phyloP scores from a whole-genome alignment of 345 rosid species.

The Camelina hispida region DNA sequence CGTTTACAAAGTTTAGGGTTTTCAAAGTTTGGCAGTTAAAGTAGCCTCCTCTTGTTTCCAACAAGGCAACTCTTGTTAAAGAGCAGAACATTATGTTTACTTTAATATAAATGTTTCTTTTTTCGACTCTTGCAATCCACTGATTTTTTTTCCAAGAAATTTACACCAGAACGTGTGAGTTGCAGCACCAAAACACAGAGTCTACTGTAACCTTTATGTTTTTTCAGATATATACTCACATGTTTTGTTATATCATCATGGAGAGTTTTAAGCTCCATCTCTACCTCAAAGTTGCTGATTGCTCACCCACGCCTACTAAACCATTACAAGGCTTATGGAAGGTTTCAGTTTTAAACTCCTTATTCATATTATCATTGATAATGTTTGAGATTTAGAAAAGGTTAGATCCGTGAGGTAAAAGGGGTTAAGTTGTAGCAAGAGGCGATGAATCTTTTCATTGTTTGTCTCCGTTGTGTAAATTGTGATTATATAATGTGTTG shows the following conservation, averaged over 20 bases:
- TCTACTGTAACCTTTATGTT: neutral
- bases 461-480: neutral
- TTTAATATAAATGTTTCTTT: neutral
- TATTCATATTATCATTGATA: constrained; percentile 3
- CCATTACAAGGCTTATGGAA: constrained; percentile 95
- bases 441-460: neutral
- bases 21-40: neutral
- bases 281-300: constrained; percentile 62
- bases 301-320: constrained; percentile 61
- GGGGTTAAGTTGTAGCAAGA: neutral
- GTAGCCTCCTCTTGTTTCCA: no score
- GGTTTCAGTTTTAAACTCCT: constrained; percentile 46
- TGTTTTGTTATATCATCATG: constrained; percentile 45
- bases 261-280: constrained; percentile 19
- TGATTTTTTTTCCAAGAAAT: constrained; percentile 3
- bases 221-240: constrained; percentile 36
- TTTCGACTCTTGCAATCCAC: constrained; percentile 47
- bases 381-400: constrained; percentile 7
- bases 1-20: neutral
- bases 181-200: constrained; percentile 14
- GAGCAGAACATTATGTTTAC: no score
- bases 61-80: no score
- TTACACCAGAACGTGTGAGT: constrained; percentile 20
- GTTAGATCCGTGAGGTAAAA: neutral
- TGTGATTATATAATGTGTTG: neutral